phyloP scores from a whole-genome alignment of 1,284 basidiomycete genomes.

The Malassezia brasiliensis region DNA sequence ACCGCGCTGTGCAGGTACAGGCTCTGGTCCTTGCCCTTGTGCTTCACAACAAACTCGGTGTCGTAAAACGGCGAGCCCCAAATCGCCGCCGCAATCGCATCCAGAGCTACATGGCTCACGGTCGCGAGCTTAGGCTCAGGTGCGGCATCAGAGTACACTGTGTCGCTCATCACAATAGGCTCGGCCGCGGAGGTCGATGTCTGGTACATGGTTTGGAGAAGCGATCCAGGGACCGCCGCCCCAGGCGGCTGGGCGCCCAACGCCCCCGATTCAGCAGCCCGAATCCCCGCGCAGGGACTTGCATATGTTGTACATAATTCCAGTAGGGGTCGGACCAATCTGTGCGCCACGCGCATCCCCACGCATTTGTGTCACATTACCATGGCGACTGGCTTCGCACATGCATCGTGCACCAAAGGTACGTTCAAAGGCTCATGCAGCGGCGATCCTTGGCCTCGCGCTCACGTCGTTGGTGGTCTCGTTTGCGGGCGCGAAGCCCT shows the following conservation, averaged over 20 bases:
- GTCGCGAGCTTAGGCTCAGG: conserved; percentile 12
- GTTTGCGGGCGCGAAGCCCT: conserved; percentile 4
- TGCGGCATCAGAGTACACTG: not conserved
- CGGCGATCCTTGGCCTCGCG: not conserved
- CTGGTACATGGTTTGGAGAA: not conserved
- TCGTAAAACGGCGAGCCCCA: conserved; percentile 12
- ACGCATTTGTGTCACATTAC: not conserved
- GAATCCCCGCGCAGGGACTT: not conserved
- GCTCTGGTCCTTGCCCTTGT: conserved; percentile 13
- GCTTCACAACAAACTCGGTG: conserved; percentile 16
- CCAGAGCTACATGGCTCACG: conserved; percentile 13
- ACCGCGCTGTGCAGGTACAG: conserved; percentile 12
- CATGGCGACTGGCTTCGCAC: conserved; percentile 15
- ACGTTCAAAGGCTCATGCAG: conserved; percentile 2
- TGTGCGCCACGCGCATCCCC: not conserved
- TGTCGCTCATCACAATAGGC: not conserved
- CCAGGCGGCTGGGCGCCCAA: too few species aligned
- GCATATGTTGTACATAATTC: conserved; percentile 1
- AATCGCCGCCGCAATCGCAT: conserved; percentile 14
- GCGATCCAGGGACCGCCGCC: too few species aligned
- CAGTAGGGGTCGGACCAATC: not conserved
- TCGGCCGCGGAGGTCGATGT: not conserved
- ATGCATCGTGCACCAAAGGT: conserved; percentile 15
- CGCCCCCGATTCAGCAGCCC: not conserved
- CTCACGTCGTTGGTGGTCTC: conserved; percentile 4